phyloP scores from a whole-genome alignment of 2,329 filamentous ascomycete genomes.

The Chalaropsis thielavioides region DNA sequence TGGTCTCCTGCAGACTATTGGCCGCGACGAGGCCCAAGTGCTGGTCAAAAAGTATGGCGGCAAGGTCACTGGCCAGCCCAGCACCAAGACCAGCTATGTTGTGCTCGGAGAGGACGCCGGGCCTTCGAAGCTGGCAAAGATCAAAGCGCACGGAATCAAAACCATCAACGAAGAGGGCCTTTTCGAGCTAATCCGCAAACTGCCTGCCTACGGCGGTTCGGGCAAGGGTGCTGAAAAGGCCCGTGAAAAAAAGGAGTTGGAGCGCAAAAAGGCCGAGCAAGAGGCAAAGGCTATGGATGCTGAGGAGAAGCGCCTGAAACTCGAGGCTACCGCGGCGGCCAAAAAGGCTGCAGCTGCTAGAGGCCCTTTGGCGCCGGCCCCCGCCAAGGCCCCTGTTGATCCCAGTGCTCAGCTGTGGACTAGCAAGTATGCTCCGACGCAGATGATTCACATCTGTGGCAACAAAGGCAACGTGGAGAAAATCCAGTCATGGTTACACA shows the following conservation, averaged over 20 bases:
- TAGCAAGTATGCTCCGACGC: slow-evolving; percentile 81
- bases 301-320: slow-evolving; percentile 51
- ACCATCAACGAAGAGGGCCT: slow-evolving; percentile 90
- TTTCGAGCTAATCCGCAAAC: slow-evolving; percentile 64
- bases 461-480: slow-evolving; percentile 86
- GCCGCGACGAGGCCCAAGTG: slow-evolving; percentile 69
- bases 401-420: slow-evolving; percentile 67
- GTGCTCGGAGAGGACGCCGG: slow-evolving; percentile 84
- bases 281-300: slow-evolving; percentile 75
- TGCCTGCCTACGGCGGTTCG: slow-evolving; percentile 76
- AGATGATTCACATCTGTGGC: slow-evolving; percentile 78
- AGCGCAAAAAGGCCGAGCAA: slow-evolving; percentile 67
- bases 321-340: slow-evolving; percentile 37
- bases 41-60: slow-evolving; percentile 90
- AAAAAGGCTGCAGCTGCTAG: slow-evolving; percentile 27
- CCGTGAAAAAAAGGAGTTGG: slow-evolving; percentile 69
- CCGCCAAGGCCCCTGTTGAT: slow-evolving; percentile 27
- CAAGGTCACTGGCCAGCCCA: slow-evolving; percentile 73
- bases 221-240: slow-evolving; percentile 78
- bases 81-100: slow-evolving; percentile 86
- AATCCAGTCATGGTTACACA: slow-evolving; percentile 72
- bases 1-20: slow-evolving; percentile 64
- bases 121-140: slow-evolving; percentile 82
- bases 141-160: slow-evolving; percentile 63
- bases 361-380: slow-evolving; percentile 27